These are phyloP conservation scores for Chlorociboria aeruginascens DNA, from an alignment of 495 filamentous ascomycete genomes.

Conservation along the genomic window DNA sequence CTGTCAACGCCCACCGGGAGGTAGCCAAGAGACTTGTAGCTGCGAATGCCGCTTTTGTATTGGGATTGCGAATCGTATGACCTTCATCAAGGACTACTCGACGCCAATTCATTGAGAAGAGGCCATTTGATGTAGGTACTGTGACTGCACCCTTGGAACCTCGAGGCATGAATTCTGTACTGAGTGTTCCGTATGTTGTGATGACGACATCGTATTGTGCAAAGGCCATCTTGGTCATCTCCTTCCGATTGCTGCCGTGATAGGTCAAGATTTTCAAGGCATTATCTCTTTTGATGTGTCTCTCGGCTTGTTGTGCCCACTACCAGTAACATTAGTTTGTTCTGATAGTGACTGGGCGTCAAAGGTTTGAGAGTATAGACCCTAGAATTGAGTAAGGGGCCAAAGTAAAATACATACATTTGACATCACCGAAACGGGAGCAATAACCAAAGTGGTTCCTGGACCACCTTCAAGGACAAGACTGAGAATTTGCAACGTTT, in stretches of 20 bases:
- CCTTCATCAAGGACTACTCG: slow-evolving; percentile 83
- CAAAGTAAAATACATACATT: slow-evolving; percentile 33
- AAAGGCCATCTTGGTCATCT: slow-evolving; percentile 42
- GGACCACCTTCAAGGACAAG: slow-evolving; percentile 52
- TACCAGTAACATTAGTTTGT: neutral
- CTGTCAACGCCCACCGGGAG: slow-evolving; percentile 74
- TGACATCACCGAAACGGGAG: slow-evolving; percentile 81
- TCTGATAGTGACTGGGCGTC: too few relatives aligned
- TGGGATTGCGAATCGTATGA: slow-evolving; percentile 71
- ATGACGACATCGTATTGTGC: slow-evolving; percentile 60
- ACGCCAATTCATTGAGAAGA: slow-evolving; percentile 64
- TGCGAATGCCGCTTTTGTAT: slow-evolving; percentile 57
- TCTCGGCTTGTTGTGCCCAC: slow-evolving; percentile 71
- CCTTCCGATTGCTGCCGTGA: slow-evolving; percentile 52
- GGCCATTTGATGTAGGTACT: slow-evolving; percentile 23
- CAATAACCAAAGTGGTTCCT: slow-evolving; percentile 65
- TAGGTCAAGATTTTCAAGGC: slow-evolving; percentile 59
- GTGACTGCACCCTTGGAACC: neutral
- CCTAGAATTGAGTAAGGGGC: too few relatives aligned
- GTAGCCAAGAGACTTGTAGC: slow-evolving; percentile 53
- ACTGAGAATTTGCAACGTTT: slow-evolving; percentile 82
- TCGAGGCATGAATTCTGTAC: slow-evolving; percentile 24
- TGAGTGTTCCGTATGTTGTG: slow-evolving; percentile 64
- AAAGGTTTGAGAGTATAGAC: too few relatives aligned
- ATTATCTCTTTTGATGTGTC: slow-evolving; percentile 52